phyloP scores from a whole-genome alignment of 106 monocot species.

The Dioscorea alata region DNA sequence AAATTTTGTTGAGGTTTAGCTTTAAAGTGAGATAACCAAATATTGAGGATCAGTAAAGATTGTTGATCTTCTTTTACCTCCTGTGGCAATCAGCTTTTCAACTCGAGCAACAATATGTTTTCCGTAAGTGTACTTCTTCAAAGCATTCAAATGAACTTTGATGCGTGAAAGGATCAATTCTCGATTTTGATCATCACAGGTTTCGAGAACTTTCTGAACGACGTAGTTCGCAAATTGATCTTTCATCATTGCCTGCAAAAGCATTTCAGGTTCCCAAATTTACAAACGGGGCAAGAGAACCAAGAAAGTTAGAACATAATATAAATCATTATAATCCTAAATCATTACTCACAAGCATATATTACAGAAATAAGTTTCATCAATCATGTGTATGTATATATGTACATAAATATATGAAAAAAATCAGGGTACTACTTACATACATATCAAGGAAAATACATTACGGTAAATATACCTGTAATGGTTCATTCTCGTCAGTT shows the following conservation, averaged over 20 bases:
- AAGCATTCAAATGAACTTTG: conserved; percentile 23
- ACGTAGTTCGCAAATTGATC: conserved; percentile 39
- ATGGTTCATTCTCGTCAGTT: conserved; percentile 27
- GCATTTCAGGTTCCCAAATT: not conserved
- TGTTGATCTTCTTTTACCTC: conserved; percentile 9
- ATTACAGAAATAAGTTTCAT: too few species aligned
- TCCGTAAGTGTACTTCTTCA: conserved; percentile 32
- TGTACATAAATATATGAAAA: too few species aligned
- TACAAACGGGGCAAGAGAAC: not conserved
- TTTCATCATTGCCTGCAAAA: conserved; percentile 32
- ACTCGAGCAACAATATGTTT: conserved; percentile 36
- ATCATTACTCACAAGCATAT: too few species aligned
- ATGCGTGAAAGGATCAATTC: conserved; percentile 26
- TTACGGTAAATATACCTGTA: conserved; percentile 14
- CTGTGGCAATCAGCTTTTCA: conserved; percentile 22
- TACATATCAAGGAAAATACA: too few species aligned
- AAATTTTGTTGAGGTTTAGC: not conserved
- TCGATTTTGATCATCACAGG: conserved; percentile 24
- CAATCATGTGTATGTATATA: too few species aligned
- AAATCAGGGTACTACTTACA: too few species aligned
- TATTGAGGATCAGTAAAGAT: not conserved
- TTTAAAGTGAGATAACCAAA: not conserved
- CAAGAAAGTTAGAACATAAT: too few species aligned
- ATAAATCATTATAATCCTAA: too few species aligned
- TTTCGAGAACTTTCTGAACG: conserved; percentile 33